A percentile compares a stretch with the other conserved stretches of the same genome.
Conservation (phyloP, 192 early-diverging fungal genomes). For the Spinellus fusiger region DNA sequence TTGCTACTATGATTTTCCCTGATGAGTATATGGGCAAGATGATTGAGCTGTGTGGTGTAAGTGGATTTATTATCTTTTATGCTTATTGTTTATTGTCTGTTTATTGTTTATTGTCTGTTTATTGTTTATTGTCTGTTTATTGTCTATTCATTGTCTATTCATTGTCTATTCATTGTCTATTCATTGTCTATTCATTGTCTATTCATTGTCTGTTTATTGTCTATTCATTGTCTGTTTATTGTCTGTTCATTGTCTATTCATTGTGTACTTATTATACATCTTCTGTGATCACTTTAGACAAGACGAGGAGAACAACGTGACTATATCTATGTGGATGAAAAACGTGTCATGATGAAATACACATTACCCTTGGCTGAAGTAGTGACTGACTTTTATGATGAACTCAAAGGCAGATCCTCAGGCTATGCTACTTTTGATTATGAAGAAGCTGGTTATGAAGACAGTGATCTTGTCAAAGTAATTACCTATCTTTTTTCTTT, state of each 20-base stretch:
- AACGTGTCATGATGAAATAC: slow-evolving; percentile 81
- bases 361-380: slow-evolving; percentile 88
- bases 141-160: no score
- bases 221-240: no score
- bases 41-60: slow-evolving; percentile 70
- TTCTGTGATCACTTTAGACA: no score
- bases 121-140: no score
- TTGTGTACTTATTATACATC: no score
- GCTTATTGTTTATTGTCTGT: no score
- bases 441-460: slow-evolving; percentile 85
- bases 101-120: no score
- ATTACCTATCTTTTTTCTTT: not conserved
- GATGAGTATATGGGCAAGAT: slow-evolving; percentile 68
- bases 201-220: no score
- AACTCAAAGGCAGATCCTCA: slow-evolving; percentile 83
- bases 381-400: slow-evolving; percentile 93
- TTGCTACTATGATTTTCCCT: slow-evolving; percentile 90
- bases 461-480: slow-evolving; percentile 82
- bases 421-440: slow-evolving; percentile 96
- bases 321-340: slow-evolving; percentile 83
- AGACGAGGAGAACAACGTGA: slow-evolving; percentile 83
- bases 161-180: no score
- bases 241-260: no score
- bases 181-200: no score
- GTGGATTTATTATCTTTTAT: no score